Evolutionary conservation across 2,329 filamentous ascomycete species (phyloP).

Genomic region (Sordariomycetes sp.): DNA sequence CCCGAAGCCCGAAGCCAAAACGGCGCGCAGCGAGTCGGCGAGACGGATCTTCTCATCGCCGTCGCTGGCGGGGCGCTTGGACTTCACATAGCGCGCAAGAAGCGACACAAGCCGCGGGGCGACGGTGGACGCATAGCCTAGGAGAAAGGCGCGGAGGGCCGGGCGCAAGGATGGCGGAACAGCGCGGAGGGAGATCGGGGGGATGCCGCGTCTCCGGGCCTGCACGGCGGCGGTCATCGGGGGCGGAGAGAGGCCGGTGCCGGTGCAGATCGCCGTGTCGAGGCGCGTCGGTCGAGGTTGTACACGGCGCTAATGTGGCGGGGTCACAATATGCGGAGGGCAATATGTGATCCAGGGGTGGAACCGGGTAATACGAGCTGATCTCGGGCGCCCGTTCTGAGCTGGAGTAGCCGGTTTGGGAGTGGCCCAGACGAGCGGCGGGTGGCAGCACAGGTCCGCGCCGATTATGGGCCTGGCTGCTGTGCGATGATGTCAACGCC

Average conservation of each 20-base stretch:
- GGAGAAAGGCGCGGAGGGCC: slow-evolving; percentile 45
- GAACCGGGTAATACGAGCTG: background rate
- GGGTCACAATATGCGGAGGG: background rate
- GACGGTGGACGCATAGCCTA: slow-evolving; percentile 51
- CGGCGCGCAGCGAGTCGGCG: slow-evolving; percentile 11
- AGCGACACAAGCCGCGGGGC: slow-evolving; percentile 45
- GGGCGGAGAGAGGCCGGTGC: background rate
- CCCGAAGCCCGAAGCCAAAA: slow-evolving; percentile 41
- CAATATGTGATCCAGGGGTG: background rate
- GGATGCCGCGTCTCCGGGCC: background rate
- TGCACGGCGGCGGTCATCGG: background rate
- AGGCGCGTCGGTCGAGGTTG: background rate
- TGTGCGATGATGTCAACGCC: background rate
- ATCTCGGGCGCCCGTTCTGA: background rate
- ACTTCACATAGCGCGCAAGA: slow-evolving; percentile 35
- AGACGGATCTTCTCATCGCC: background rate
- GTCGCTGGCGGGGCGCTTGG: slow-evolving; percentile 8
- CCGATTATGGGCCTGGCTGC: background rate
- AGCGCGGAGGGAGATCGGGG: slow-evolving; percentile 10
- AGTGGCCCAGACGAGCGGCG: background rate
- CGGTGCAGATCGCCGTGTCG: background rate
- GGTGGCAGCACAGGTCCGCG: background rate
- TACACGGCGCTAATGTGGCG: background rate
- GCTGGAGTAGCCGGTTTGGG: background rate
- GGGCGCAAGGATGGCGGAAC: slow-evolving; percentile 43